Evolutionary conservation across 2,329 filamentous ascomycete genomes (phyloP), one percentile per base, ranked within the genome.

Genomic region (Pseudocercospora fuligena): DNA sequence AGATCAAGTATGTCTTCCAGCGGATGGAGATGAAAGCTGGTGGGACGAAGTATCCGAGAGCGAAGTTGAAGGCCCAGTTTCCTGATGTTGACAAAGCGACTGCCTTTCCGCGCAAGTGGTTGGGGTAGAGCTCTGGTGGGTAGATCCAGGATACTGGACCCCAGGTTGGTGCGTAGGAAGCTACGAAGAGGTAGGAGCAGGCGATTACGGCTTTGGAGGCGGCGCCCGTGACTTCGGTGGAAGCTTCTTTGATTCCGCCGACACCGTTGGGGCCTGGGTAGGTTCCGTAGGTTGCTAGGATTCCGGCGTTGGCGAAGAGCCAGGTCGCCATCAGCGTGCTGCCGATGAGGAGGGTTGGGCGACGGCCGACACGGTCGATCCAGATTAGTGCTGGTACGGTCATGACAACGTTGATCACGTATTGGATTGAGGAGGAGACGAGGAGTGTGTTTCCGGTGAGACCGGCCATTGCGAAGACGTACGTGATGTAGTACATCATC

Each of bases 331-430:
- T 92, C 47, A 90, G 79, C 47, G 85, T 79, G 3, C 89, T 86
- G 53, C 90, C 90, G 25, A 88, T 76, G n/a, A 92, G 81, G 29
- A 93, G 82, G 2, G 89, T 87, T 2, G 82, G 82, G 46, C 90
- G 91, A 68, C 92, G 90, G 53, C 92, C 92, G 88, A 89, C 92
- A 60, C 84, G 83, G 72, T 95, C 92, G 73, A 94, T 86, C 56
- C 56, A 58, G 31, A 58, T 58, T 16, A 94, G 84, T 0, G 91
- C 91, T 0, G 91, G 90, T 1, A 94, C 78, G 0, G 92, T 94
- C 88, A 92, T 92, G 61, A 6, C 46, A 7, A 94, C 91, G 77
- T 94, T 94, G 82, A 94, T 87, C 72, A 93, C 84, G 77, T 91
- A 92, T 75, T 92, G 88, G 69, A 92, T 92, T 3, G 87, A 88